Percentiles rank a stretch among this genome's conserved stretches.
phyloP scores from a whole-genome alignment of 257 asterid species.

The Primulina eburnea region DNA sequence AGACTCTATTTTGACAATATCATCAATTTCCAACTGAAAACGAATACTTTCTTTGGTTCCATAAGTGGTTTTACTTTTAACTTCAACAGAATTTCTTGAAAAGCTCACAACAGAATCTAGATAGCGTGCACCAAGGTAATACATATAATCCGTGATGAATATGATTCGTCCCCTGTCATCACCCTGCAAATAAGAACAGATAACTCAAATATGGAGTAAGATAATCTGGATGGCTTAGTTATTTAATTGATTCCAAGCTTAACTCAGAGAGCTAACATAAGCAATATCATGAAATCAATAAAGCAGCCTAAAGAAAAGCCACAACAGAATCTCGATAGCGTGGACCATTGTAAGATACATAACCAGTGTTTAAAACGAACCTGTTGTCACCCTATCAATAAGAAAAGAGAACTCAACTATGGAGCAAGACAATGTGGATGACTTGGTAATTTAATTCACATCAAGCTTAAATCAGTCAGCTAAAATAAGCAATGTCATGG shows the following conservation, averaged over 20 bases:
- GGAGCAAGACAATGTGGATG: neutral
- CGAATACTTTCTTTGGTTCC: constrained; percentile 32
- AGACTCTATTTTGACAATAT: constrained; percentile 62
- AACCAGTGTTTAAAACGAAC: constrained; percentile 1
- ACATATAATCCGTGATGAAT: constrained; percentile 52
- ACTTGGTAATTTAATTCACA: neutral
- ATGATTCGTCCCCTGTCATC: constrained; percentile 34
- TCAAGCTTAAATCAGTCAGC: neutral
- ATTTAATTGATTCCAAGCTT: constrained; percentile 1
- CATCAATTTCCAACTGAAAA: constrained; percentile 56
- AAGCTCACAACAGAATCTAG: constrained; percentile 51
- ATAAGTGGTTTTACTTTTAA: constrained; percentile 35
- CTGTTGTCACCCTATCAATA: no score
- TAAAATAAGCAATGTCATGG: neutral
- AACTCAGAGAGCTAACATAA: constrained; percentile 16
- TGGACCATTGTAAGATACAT: neutral
- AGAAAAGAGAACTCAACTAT: neutral
- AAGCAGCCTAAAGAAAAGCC: neutral
- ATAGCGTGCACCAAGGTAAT: constrained; percentile 37
- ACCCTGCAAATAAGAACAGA: constrained; percentile 47
- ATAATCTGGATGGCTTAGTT: constrained; percentile 20
- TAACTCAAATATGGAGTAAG: constrained; percentile 24
- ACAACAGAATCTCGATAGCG: constrained; percentile 19
- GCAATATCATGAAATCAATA: constrained; percentile 5
- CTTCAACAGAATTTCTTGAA: constrained; percentile 53